phyloP scores from a whole-genome alignment of 1,284 basidiomycete genomes.

The Leccinum subrobustum region DNA sequence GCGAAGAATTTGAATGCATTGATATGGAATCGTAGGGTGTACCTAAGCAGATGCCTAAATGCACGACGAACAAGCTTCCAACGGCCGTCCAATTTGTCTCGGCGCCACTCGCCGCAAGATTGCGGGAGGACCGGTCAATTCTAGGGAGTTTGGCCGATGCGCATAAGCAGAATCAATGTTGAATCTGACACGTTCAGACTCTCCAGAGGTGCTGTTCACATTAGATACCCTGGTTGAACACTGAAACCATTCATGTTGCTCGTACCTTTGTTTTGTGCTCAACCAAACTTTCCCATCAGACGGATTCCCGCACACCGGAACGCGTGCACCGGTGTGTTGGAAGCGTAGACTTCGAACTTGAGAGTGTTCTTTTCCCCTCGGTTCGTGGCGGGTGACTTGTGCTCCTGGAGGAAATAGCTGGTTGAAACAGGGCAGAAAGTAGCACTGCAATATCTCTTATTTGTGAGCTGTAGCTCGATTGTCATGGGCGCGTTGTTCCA shows the following conservation, averaged over 20 bases:
- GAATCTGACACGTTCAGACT: neutral
- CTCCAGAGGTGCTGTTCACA: neutral
- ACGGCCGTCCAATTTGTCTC: neutral
- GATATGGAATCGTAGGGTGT: slow-evolving; percentile 7
- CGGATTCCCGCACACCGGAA: neutral
- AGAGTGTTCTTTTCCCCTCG: neutral
- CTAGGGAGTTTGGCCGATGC: neutral
- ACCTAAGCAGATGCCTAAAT: neutral
- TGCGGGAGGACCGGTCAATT: slow-evolving; percentile 13
- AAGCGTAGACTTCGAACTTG: neutral
- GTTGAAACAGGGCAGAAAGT: neutral
- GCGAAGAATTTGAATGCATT: neutral
- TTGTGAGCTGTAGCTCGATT: neutral
- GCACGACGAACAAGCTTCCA: slow-evolving; percentile 1
- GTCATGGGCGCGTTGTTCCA: neutral
- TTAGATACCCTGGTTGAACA: neutral
- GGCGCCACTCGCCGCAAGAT: slow-evolving; percentile 6
- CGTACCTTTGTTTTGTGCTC: neutral
- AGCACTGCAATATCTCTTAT: neutral
- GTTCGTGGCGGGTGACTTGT: neutral
- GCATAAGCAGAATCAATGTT: neutral
- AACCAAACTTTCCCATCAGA: neutral
- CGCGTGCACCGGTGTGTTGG: neutral
- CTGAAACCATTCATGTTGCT: neutral
- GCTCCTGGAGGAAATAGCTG: neutral